Conservation (phyloP, 83 land plant species). For the Isoetes engelmannii region DNA sequence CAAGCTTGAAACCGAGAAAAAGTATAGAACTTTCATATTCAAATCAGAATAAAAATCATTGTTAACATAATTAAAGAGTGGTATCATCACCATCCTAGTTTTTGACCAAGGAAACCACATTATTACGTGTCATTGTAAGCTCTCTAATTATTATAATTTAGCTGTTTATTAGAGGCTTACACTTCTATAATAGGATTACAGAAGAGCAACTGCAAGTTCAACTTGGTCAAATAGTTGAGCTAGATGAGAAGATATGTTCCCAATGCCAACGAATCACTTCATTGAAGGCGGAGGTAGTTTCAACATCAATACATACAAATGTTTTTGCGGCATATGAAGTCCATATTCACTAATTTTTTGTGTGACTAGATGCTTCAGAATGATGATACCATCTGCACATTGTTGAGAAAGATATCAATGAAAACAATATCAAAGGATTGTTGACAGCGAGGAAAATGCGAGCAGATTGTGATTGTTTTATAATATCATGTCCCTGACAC, state of each 20-base stretch:
- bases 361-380: constrained; percentile 23
- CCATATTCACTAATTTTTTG: neutral
- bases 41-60: neutral
- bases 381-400: constrained; percentile 18
- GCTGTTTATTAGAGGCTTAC: neutral
- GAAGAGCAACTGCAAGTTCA: constrained; percentile 23
- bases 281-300: constrained; percentile 21
- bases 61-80: neutral
- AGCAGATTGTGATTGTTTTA: no score
- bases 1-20: constrained; percentile 21
- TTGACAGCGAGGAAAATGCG: no score
- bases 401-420: constrained; percentile 21
- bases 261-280: constrained; percentile 15
- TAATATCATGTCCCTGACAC: no score
- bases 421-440: no score
- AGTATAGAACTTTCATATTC: neutral
- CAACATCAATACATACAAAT: neutral
- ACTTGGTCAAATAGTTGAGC: constrained; percentile 16
- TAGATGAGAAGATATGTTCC: constrained; percentile 22
- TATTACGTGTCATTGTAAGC: neutral
- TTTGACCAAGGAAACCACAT: neutral
- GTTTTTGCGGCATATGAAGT: neutral
- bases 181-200: constrained; percentile 11
- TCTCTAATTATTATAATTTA: neutral
- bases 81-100: neutral